Conservation (phyloP, 176 grass and related monocot species). For the Tuctoria greenei region DNA sequence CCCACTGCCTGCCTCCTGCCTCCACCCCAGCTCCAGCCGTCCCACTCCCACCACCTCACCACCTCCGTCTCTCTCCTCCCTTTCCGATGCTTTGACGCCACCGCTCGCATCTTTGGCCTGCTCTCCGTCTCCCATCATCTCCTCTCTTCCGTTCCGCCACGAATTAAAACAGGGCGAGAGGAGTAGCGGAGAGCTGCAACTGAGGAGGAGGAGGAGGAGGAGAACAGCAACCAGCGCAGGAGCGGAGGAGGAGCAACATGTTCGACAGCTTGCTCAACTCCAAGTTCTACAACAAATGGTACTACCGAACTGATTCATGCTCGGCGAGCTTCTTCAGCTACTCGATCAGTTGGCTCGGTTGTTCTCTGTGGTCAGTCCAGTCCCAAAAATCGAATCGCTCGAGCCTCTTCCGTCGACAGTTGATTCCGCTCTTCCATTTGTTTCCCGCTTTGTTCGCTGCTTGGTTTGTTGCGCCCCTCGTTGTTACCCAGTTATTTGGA, state of each 20-base stretch:
- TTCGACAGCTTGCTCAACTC: slow-evolving; percentile 67
- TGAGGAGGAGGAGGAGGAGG: too few relatives aligned
- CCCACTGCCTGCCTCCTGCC: slow-evolving; percentile 36
- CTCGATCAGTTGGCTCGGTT: not conserved
- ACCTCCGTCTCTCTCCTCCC: not conserved
- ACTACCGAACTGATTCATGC: not conserved
- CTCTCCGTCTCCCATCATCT: slow-evolving; percentile 4
- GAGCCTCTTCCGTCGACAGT: not conserved
- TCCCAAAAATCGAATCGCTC: not conserved
- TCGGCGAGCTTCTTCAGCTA: not conserved
- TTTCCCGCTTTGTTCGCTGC: not conserved
- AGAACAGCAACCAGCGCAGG: not conserved
- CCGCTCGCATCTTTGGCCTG: slow-evolving; percentile 38
- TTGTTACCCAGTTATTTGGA: slow-evolving; percentile 12
- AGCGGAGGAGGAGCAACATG: slow-evolving; percentile 48
- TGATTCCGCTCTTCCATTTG: slow-evolving; percentile 12
- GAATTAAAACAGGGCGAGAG: slow-evolving; percentile 17
- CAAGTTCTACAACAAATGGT: slow-evolving; percentile 94
- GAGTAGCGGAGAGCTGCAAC: not conserved
- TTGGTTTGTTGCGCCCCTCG: not conserved
- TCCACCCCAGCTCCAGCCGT: slow-evolving; percentile 27
- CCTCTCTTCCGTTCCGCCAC: slow-evolving; percentile 17
- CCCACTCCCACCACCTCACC: slow-evolving; percentile 18
- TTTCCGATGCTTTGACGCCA: slow-evolving; percentile 58
- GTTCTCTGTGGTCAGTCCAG: not conserved